Evolutionary conservation across 2,329 filamentous ascomycete species (phyloP), one percentile per base, ranked within the genome.

Genomic region (Periconia macrospinosa): DNA sequence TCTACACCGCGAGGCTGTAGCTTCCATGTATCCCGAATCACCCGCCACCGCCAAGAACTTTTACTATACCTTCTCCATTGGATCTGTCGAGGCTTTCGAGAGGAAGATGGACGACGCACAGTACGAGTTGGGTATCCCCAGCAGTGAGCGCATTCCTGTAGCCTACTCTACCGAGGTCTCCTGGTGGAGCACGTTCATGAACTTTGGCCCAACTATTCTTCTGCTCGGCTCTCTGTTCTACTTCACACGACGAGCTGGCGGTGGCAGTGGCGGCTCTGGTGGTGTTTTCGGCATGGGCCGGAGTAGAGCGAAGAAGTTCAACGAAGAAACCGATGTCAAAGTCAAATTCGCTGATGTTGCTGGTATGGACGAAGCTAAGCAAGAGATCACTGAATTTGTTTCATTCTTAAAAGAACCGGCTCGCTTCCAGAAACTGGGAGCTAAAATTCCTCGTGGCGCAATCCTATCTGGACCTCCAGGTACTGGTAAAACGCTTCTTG

Each of bases 371-470:
- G 94, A 99, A 77, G 94, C 94, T 53, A 99, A 99, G 82, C 81
- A 87, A 52, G 94, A 99, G 76, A 99, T 99, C 64, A 97, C 97
- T 92, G 94, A 99, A 76, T 99, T 99, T 67, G 94, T 99, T 63
- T 92, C 89, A 72, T 99, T 99, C 81, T 78, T 99, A 58, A 93
- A 97, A 80, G 89, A 94, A 67, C 94, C 94, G 0, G 90, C 91
- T 66, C 87, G 90, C 60, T 99, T 96, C 77, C 88, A 96, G 78
- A 90, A 90, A 74, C 85, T 99, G 17, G 94, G 94, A 66, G 94
- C 94, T 58, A 99, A 99, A 81, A 99, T 99, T 49, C 94, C 94
- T 37, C 91, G 94, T 59, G 94, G 94, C 68, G 94, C 94, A 46
- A 97, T 99, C 72, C 83, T 99, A 27, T 95, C 93, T 56, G 94